A percentile compares a stretch with the other conserved stretches of the same genome.
These are phyloP conservation scores for Apophysomyces variabilis DNA, from an alignment of 371 early-diverging fungal genomes.

Conservation along the genomic window DNA sequence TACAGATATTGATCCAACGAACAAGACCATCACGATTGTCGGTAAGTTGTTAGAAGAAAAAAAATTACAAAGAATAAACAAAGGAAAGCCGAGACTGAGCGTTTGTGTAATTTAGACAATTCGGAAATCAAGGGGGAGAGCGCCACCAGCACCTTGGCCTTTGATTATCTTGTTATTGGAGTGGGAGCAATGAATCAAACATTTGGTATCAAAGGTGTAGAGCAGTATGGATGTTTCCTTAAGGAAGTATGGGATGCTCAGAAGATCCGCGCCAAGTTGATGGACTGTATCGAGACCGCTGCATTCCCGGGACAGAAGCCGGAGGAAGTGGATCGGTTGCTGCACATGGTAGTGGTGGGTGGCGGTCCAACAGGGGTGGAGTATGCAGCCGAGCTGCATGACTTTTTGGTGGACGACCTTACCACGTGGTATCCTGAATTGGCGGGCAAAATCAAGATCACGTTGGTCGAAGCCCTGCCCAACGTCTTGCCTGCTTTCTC, in stretches of 20 bases:
- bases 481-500: constrained; percentile 90
- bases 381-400: constrained; percentile 93
- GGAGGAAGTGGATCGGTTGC: constrained; percentile 81
- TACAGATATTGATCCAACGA: constrained; percentile 79
- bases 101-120: constrained; percentile 55
- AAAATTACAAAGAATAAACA: background rate
- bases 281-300: constrained; percentile 91
- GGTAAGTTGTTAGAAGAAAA: constrained; percentile 42
- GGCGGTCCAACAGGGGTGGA: constrained; percentile 97
- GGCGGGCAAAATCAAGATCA: constrained; percentile 86
- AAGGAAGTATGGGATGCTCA: constrained; percentile 91
- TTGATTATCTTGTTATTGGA: constrained; percentile 90
- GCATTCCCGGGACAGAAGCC: constrained; percentile 79
- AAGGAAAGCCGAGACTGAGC: background rate
- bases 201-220: constrained; percentile 89
- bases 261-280: constrained; percentile 83
- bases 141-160: constrained; percentile 65
- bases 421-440: constrained; percentile 83
- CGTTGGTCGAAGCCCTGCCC: constrained; percentile 87
- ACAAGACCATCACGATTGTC: constrained; percentile 73
- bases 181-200: constrained; percentile 90
- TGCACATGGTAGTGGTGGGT: constrained; percentile 96
- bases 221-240: constrained; percentile 85
- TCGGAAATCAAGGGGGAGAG: constrained; percentile 72
- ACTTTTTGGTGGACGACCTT: constrained; percentile 88